Evolutionary conservation across 371 early-diverging fungal species (phyloP).

Genomic region (Chytridiales sp.): DNA sequence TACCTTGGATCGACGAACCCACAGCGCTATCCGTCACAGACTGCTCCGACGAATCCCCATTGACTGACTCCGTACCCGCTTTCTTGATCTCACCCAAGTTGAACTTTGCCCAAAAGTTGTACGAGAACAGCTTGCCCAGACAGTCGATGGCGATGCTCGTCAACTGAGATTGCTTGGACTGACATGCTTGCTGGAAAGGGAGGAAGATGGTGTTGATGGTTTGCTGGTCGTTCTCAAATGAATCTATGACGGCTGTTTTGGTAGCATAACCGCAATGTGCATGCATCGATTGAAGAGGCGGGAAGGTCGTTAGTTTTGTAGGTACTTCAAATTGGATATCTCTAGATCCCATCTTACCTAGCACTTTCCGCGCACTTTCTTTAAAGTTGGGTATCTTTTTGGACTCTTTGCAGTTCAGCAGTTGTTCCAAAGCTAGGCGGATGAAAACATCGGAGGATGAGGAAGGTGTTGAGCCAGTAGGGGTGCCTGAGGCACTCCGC

Average conservation of each 20-base stretch:
- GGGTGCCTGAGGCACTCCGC: too few species aligned
- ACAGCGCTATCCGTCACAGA: not conserved
- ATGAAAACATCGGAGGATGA: slow-evolving; percentile 42
- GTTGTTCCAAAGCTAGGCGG: slow-evolving; percentile 36
- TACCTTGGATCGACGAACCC: not conserved
- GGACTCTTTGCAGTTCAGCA: slow-evolving; percentile 30
- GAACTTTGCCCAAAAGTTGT: slow-evolving; percentile 34
- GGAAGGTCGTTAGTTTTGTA: not conserved
- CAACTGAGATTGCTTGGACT: slow-evolving; percentile 15
- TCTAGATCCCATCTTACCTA: slow-evolving; percentile 19
- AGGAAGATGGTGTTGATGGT: slow-evolving; percentile 28
- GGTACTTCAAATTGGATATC: not conserved
- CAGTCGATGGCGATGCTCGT: slow-evolving; percentile 33
- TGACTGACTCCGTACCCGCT: not conserved
- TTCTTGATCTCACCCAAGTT: not conserved
- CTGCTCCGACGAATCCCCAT: not conserved
- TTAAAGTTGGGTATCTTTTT: slow-evolving; percentile 22
- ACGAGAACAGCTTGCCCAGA: slow-evolving; percentile 38
- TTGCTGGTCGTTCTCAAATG: slow-evolving; percentile 13
- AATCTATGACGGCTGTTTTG: slow-evolving; percentile 20
- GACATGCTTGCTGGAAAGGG: slow-evolving; percentile 44
- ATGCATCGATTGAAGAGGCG: not conserved
- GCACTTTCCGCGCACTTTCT: slow-evolving; percentile 23
- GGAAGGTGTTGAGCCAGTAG: not conserved
- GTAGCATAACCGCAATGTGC: not conserved